phyloP scores from a whole-genome alignment of 176 grass and related monocot genomes.

The Aegilops sharonensis region DNA sequence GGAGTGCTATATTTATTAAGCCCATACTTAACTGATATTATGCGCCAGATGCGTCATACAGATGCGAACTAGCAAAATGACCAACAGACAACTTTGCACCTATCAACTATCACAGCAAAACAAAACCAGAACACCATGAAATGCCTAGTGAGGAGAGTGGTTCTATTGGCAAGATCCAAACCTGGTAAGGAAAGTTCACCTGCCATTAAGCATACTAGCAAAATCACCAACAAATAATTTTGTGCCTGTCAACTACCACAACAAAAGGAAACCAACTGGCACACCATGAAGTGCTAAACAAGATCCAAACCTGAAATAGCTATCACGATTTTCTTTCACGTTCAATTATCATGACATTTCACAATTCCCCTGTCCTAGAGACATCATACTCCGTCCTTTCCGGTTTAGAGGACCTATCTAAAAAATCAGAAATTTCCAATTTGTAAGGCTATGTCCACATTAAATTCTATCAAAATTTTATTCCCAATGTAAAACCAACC shows the following conservation, averaged over 20 bases:
- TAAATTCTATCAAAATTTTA: too few relatives aligned
- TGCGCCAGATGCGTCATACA: background rate
- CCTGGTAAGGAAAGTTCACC: background rate
- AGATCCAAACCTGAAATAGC: background rate
- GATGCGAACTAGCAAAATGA: background rate
- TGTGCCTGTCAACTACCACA: background rate
- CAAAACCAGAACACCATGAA: background rate
- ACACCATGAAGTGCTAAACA: background rate
- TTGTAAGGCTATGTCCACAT: too few relatives aligned
- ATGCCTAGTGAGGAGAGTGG: background rate
- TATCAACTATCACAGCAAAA: background rate
- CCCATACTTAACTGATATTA: background rate
- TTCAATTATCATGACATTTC: background rate
- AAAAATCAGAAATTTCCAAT: too few relatives aligned
- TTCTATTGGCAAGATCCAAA: background rate
- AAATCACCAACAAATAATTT: background rate
- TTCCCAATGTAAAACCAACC: too few relatives aligned
- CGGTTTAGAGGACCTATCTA: too few relatives aligned
- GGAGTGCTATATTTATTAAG: background rate
- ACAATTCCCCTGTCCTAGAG: background rate
- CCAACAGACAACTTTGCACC: background rate
- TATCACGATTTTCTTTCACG: background rate
- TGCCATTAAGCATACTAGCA: background rate
- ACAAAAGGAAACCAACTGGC: background rate
- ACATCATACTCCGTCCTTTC: background rate